These are phyloP conservation scores for Tuber magnatum DNA, from an alignment of 495 filamentous ascomycete species.

Conservation along the genomic window DNA sequence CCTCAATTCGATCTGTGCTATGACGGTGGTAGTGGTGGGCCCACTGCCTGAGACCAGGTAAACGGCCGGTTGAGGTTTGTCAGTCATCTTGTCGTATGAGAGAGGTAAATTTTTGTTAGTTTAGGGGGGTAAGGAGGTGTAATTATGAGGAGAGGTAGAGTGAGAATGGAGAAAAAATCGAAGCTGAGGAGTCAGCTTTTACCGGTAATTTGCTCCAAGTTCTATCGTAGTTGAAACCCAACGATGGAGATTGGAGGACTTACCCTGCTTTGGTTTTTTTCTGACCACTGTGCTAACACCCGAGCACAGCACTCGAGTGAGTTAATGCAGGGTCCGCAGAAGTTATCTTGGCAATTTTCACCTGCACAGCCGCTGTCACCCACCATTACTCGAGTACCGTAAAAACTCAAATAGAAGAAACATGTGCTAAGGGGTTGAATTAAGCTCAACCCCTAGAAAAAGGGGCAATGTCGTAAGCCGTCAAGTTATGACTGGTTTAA, in stretches of 20 bases:
- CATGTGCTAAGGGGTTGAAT: no score
- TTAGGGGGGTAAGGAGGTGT: neutral
- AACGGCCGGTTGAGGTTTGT: neutral
- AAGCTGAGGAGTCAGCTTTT: neutral
- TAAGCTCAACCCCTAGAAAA: no score
- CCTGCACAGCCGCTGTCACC: neutral
- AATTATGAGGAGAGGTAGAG: neutral
- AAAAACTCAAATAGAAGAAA: no score
- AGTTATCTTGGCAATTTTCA: neutral
- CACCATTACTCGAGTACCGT: no score
- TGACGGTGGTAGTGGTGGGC: neutral
- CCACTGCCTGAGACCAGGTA: neutral
- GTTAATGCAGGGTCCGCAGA: no score
- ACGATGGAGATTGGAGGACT: neutral
- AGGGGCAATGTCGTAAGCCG: no score
- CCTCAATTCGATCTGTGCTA: neutral
- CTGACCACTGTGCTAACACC: no score
- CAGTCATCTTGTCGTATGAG: neutral
- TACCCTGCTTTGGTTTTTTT: neutral
- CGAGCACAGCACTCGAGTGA: neutral
- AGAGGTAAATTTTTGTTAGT: neutral
- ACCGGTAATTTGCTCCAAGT: neutral
- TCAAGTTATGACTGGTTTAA: no score
- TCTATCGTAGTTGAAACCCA: neutral
- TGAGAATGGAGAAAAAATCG: neutral